Percentiles rank a stretch among this genome's conserved stretches.
These are phyloP conservation scores for Acanthochlamys bracteata DNA, from an alignment of 106 monocot genomes.

Conservation along the genomic window DNA sequence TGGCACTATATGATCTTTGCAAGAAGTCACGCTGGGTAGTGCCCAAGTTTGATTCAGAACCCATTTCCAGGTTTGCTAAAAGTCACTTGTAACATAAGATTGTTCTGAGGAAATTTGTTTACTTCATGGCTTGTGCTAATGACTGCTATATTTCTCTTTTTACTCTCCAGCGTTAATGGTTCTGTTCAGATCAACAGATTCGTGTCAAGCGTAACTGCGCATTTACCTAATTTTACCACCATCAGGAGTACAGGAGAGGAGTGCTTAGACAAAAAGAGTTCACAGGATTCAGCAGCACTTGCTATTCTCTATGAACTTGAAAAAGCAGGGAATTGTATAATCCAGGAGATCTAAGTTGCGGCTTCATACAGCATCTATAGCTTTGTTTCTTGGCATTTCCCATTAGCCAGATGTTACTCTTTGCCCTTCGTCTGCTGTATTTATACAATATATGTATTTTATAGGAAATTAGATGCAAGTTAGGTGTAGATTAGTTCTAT, in stretches of 20 bases:
- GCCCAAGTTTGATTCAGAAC: constrained; percentile 46
- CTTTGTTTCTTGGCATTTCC: too few species aligned
- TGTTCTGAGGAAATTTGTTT: too few species aligned
- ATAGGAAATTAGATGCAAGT: too few species aligned
- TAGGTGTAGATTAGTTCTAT: too few species aligned
- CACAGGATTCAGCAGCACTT: constrained; percentile 81
- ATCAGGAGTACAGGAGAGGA: constrained; percentile 46
- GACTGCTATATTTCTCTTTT: background rate
- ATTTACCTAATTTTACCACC: constrained; percentile 26
- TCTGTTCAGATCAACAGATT: constrained; percentile 24
- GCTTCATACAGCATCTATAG: too few species aligned
- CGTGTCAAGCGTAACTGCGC: constrained; percentile 40
- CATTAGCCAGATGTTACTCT: too few species aligned
- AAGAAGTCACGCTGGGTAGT: constrained; percentile 68
- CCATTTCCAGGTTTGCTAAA: too few species aligned
- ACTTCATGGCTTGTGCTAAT: too few species aligned
- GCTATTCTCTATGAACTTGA: constrained; percentile 68
- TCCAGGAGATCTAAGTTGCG: constrained; percentile 22
- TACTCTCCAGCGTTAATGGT: background rate
- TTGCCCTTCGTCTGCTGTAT: too few species aligned
- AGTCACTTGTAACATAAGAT: too few species aligned
- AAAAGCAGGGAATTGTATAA: constrained; percentile 38
- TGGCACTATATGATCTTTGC: constrained; percentile 63
- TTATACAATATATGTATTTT: too few species aligned
- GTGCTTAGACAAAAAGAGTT: constrained; percentile 70